Percentiles rank a stretch among this genome's conserved stretches.
These are phyloP conservation scores for Rubus idaeus DNA, from an alignment of 306 rosid genomes.

Conservation along the genomic window DNA sequence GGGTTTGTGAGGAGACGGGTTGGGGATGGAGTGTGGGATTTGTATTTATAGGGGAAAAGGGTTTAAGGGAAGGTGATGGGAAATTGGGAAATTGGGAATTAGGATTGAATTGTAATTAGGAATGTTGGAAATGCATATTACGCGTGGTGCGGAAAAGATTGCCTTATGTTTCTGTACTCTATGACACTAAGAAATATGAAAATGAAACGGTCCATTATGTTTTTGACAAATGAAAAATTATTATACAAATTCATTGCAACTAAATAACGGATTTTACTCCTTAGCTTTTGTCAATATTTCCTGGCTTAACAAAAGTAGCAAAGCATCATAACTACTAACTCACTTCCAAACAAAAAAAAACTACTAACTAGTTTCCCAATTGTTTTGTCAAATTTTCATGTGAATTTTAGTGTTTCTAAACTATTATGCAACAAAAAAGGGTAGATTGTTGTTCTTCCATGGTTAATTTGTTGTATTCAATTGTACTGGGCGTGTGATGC, in stretches of 20 bases:
- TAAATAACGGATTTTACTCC: background rate
- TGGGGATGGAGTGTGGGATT: background rate
- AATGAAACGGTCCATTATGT: background rate
- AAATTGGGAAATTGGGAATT: background rate
- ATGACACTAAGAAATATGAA: background rate
- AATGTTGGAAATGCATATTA: conserved; percentile 14
- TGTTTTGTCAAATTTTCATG: too few species aligned
- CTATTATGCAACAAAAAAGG: too few species aligned
- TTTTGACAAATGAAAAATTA: too few species aligned
- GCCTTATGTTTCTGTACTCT: background rate
- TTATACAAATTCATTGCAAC: background rate
- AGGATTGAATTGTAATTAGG: background rate
- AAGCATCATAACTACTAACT: too few species aligned
- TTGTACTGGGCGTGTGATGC: too few species aligned
- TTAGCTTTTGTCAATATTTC: too few species aligned
- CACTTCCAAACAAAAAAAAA: too few species aligned
- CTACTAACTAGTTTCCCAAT: too few species aligned
- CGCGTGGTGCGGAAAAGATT: conserved; percentile 30
- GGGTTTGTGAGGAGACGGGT: conserved; percentile 34
- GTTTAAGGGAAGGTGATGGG: conserved; percentile 4
- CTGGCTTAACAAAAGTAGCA: too few species aligned
- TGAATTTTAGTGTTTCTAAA: background rate
- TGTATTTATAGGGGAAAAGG: conserved; percentile 11
- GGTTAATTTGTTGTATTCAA: too few species aligned
- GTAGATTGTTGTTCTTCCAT: too few species aligned